A percentile compares a stretch with the other conserved stretches of the same genome.
These are phyloP conservation scores for Globisporangium cederbergense DNA, from an alignment of 352 stramenopile genomes.

Conservation along the genomic window DNA sequence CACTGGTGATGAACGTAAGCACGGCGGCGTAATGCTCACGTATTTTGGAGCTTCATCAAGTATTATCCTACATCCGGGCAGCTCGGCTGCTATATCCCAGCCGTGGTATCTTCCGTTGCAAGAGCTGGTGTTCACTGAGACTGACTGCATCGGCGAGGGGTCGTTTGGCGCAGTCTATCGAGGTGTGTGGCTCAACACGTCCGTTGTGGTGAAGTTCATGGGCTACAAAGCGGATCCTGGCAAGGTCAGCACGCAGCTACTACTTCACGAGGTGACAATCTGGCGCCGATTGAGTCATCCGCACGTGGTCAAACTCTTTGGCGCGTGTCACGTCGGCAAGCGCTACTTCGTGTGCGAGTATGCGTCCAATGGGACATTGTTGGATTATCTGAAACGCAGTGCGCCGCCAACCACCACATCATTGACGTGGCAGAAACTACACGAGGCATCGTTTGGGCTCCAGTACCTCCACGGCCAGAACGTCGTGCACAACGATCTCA, in stretches of 20 bases:
- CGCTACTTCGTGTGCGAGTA: slow-evolving; percentile 4
- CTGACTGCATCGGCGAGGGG: neutral
- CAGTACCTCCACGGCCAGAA: slow-evolving; percentile 2
- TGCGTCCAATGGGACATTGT: neutral
- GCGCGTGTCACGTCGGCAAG: neutral
- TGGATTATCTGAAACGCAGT: neutral
- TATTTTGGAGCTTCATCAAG: neutral
- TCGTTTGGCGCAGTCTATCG: slow-evolving; percentile 3
- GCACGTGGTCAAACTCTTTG: slow-evolving; percentile 7
- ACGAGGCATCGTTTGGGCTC: neutral
- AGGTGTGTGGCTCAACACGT: too few relatives aligned
- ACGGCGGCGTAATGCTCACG: neutral
- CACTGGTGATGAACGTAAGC: neutral
- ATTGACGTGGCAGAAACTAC: neutral
- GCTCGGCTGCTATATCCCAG: neutral
- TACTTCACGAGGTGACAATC: slow-evolving; percentile 5
- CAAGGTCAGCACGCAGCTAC: neutral
- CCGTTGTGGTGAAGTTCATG: slow-evolving; percentile 8
- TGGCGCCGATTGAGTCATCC: slow-evolving; percentile 2
- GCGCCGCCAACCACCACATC: neutral
- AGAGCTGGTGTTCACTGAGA: slow-evolving; percentile 1
- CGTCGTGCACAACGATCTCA: slow-evolving; percentile 34
- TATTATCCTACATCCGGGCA: neutral
- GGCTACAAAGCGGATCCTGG: slow-evolving; percentile 5
- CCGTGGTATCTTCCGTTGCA: neutral